Percentiles rank a stretch among this genome's conserved stretches.
Conservation (phyloP, 176 grass and related monocot species). For the Pharus latifolius region DNA sequence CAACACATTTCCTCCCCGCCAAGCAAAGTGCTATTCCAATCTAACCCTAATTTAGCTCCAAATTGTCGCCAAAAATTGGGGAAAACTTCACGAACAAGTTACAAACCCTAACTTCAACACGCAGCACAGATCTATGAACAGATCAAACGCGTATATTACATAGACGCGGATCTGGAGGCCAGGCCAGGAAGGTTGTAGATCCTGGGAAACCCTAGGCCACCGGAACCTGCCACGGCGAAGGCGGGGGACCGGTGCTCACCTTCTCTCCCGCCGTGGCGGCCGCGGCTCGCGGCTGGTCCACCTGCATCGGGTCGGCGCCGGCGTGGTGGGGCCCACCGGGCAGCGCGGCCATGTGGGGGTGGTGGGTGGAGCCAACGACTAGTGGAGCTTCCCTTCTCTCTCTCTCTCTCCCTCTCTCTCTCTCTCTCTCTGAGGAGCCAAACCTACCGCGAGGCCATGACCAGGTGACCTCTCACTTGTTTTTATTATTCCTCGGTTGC, state of each 20-base stretch:
- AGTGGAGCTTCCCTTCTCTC: neutral
- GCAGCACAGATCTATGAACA: constrained; percentile 9
- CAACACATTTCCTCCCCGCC: neutral
- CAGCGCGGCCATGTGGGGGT: constrained; percentile 28
- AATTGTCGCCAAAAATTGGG: neutral
- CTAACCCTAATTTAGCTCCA: neutral
- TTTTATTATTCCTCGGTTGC: constrained; percentile 20
- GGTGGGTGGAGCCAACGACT: neutral
- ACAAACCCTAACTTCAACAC: neutral
- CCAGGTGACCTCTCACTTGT: neutral
- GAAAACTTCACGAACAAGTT: neutral
- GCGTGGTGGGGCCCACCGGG: constrained; percentile 24
- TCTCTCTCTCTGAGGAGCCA: neutral
- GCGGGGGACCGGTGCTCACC: constrained; percentile 8
- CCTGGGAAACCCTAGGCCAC: neutral
- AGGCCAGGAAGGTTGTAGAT: neutral
- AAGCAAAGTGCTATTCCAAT: neutral
- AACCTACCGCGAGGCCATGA: no score
- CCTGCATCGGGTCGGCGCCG: constrained; percentile 31
- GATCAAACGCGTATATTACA: constrained; percentile 7
- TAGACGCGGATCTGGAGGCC: neutral
- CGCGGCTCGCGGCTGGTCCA: constrained; percentile 34
- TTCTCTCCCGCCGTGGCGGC: constrained; percentile 23
- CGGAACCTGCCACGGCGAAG: neutral
- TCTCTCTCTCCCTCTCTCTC: neutral